Conservation (phyloP, 176 grass and related monocot species). For the Oryza punctata region DNA sequence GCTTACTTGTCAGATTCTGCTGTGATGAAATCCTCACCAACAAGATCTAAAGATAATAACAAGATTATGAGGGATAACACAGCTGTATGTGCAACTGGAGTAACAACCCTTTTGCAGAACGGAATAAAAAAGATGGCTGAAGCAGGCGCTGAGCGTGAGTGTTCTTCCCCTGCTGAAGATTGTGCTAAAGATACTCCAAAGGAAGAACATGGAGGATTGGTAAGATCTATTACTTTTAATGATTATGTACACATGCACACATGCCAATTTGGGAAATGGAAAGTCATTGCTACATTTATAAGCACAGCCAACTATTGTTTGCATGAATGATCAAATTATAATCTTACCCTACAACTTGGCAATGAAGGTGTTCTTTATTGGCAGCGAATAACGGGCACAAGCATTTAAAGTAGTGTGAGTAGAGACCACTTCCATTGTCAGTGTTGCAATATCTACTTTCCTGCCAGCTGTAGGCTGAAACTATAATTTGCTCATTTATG, state of each 20-base stretch:
- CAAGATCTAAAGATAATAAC: slow-evolving; percentile 46
- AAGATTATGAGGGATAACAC: slow-evolving; percentile 44
- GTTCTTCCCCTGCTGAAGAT: slow-evolving; percentile 46
- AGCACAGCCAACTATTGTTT: no score
- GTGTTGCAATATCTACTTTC: slow-evolving; percentile 5
- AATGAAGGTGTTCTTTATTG: no score
- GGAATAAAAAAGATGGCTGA: slow-evolving; percentile 48
- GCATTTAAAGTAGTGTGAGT: background rate
- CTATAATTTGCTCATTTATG: slow-evolving; percentile 19
- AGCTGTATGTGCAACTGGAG: slow-evolving; percentile 32
- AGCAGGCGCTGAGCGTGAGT: slow-evolving; percentile 34
- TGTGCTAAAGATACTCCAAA: slow-evolving; percentile 40
- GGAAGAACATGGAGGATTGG: slow-evolving; percentile 50
- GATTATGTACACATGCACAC: slow-evolving; percentile 5
- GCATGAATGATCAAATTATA: no score
- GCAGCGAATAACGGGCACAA: background rate
- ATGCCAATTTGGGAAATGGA: no score
- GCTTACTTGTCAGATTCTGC: slow-evolving; percentile 47
- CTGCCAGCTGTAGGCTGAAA: background rate
- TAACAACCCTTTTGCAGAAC: slow-evolving; percentile 47
- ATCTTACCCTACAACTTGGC: no score
- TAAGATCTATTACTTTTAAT: slow-evolving; percentile 46
- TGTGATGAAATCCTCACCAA: slow-evolving; percentile 36
- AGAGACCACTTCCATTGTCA: background rate
- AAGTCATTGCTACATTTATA: no score